Base-by-base conservation (phyloP, 106 monocot genomes). In the Vanilla planifolia region DNA sequence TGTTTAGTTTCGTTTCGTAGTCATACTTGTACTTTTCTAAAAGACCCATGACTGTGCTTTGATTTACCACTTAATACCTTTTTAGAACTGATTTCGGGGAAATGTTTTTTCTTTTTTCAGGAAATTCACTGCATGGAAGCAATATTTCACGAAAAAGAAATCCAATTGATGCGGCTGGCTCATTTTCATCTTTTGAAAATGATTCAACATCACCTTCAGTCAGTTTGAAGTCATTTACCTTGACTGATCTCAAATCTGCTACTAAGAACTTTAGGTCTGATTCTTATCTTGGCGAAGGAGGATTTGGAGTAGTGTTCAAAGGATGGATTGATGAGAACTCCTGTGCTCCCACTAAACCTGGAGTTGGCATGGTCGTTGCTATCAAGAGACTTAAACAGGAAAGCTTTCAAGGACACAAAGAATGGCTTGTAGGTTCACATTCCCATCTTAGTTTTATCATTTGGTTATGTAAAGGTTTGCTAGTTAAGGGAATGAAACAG, bases 361-460 rank as follows among this genome's bases (percentile, higher is more conserved):
- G 85, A 26, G 1, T 40, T 22, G 90, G 90, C 48, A 68, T 82
- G 44, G 76, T 82, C 11, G 90, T 91, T 19, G 90, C 90, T 43
- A 69, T 91, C 40, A 91, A 91, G 77, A 91, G 74, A 72, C 79
- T 91, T 10, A 91, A 85, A 60, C 41, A 66, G 42, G 85, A 91
- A 62, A 91, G 90, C 79, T 77, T 71, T 67, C 90, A 90, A 79
- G 90, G 90, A 26, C 85, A 85, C 61, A 85, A 77, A 51, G 90
- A 90, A 68, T 90, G 90, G 85, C 85, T 91, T 69, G 89, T 89
- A 69, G 48, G 71, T 43, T 9, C 10, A 26, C 66, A 5, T 0
- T 5, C 37, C 7, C 0, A 37, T 37, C 37, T 37, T 37, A 10
- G 5, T 37, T 37, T 6, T 37, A 5, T 37, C 7, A 5, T 37